Evolutionary conservation across 2,329 filamentous ascomycete genomes (phyloP), one percentile per base, ranked within the genome.

Genomic region (Emericellopsis atlantica): DNA sequence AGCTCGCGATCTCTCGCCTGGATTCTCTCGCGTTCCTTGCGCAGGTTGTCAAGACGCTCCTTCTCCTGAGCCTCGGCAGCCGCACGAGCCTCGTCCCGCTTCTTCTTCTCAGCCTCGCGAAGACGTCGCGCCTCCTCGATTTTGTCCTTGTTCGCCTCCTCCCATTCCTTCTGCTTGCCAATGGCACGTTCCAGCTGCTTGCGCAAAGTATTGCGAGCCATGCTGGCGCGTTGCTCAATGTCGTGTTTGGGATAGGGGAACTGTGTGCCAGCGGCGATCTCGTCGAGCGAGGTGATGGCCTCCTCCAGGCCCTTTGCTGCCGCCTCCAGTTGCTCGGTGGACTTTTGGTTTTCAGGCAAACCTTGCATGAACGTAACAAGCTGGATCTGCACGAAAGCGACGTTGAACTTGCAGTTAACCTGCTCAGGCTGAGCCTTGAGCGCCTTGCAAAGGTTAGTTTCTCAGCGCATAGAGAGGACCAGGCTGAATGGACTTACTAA

Each of bases 351-450:
- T 56, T 95, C 86, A 5, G 76, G 70, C 41, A 95, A 68, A 31
- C 67, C 70, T 59, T 87, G 81, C 41, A 95, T 79, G 24, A 84
- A 76, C 36, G 83, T 82, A 16, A 90, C 90, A 41, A 96, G 79
- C 58, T 95, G 89, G 46, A 95, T 93, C 56, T 96, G 92, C 23
- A 96, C 86, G 55, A 95, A 98, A 1, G 92, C 92, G 23, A 98
- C 85, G 54, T 98, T 98, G 73, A 98, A 98, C 58, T 92, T 87
- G 60, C 92, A 86, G 60, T 95, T 87, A 24, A 89, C 72, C 52
- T 94, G 86, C 5, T 92, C 84, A 0, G 88, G 84, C 1, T 84
- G 79, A 41, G 84, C 74, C 42, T 79, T 75, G 15, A 94, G 75
- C 22, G 90, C 87, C 74, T 83, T 26, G 6, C 12, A 32, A 39